Evolutionary conservation across 257 asterid genomes (phyloP).

Genomic region (Penstemon barbatus): DNA sequence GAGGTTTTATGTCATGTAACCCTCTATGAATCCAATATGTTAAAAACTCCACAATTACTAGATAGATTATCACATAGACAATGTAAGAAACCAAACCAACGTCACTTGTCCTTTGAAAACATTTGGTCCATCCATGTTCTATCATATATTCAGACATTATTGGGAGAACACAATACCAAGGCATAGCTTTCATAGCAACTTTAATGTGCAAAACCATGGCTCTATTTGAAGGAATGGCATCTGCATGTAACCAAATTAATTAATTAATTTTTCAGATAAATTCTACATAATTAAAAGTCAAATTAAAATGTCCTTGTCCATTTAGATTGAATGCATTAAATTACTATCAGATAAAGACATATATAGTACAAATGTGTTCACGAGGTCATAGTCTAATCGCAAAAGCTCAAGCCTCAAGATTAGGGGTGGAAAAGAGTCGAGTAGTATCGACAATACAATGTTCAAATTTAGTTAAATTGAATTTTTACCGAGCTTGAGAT

Average conservation of each 20-base stretch:
- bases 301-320: too few relatives aligned
- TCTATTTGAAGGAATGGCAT: slow-evolving; percentile 75
- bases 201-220: slow-evolving; percentile 92
- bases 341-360: too few relatives aligned
- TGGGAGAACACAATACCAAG: slow-evolving; percentile 82
- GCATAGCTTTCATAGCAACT: slow-evolving; percentile 99
- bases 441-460: too few relatives aligned
- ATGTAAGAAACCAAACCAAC: slow-evolving; percentile 65
- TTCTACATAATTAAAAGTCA: too few relatives aligned
- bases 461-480: too few relatives aligned
- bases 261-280: too few relatives aligned
- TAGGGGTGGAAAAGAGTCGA: too few relatives aligned
- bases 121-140: slow-evolving; percentile 85
- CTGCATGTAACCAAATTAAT: slow-evolving; percentile 34
- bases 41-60: slow-evolving; percentile 81
- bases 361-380: too few relatives aligned
- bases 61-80: slow-evolving; percentile 50
- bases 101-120: slow-evolving; percentile 68
- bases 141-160: slow-evolving; percentile 88
- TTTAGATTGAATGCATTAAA: too few relatives aligned
- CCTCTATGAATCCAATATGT: slow-evolving; percentile 98
- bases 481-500: too few relatives aligned
- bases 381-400: too few relatives aligned
- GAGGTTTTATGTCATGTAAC: slow-evolving; percentile 94
- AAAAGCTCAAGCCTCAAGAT: too few relatives aligned